Evolutionary conservation across 108 stramenopile species (phyloP).

Genomic region (Nannochloropsis gaditana): DNA sequence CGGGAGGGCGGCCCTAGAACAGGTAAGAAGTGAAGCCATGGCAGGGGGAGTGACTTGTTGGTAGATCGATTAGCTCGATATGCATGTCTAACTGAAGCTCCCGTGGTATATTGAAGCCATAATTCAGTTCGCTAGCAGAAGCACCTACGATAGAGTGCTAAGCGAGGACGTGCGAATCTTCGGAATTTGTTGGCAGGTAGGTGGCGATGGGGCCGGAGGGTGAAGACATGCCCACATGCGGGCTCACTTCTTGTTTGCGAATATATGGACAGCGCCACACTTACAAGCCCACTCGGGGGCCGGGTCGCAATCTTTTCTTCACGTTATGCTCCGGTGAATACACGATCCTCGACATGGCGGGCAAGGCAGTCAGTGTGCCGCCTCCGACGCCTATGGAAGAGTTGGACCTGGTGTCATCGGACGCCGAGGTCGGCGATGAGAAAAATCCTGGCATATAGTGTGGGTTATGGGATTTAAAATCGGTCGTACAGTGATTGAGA

Average conservation of each 20-base stretch:
- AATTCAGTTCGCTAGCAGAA: not conserved
- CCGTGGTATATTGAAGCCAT: not conserved
- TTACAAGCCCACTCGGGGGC: conserved; percentile 8
- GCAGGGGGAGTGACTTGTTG: too few species aligned
- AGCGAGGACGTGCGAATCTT: not conserved
- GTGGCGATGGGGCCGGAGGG: not conserved
- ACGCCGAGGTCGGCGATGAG: too few species aligned
- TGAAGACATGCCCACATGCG: not conserved
- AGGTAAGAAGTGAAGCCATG: not conserved
- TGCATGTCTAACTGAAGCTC: too few species aligned
- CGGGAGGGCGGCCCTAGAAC: not conserved
- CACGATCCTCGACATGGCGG: not conserved
- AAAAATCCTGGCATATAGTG: too few species aligned
- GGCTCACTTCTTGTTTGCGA: not conserved
- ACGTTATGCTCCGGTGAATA: not conserved
- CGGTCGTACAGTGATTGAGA: too few species aligned
- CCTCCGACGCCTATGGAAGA: not conserved
- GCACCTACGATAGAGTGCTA: not conserved
- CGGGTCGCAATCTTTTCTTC: conserved; percentile 8
- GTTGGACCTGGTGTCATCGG: not conserved
- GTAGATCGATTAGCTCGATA: too few species aligned
- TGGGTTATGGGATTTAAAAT: too few species aligned
- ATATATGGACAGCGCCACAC: not conserved
- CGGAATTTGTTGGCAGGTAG: conserved; percentile 16
- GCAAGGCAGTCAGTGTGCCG: not conserved